Evolutionary conservation across 345 rosid genomes (phyloP).

Genomic region (Kernera saxatilis): DNA sequence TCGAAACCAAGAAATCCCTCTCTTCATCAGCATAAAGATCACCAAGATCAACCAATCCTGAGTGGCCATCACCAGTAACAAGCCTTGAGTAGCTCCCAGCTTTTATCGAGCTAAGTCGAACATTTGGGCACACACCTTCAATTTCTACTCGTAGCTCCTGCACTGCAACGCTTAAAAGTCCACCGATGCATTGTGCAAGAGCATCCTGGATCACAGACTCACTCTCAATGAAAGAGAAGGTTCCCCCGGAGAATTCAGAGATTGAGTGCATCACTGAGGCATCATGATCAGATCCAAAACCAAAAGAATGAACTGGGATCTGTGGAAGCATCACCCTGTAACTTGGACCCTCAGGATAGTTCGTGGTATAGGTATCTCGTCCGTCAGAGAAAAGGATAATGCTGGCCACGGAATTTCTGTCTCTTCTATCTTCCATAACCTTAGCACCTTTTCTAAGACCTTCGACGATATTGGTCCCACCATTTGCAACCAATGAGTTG

Average conservation of each 20-base stretch:
- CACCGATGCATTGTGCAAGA: constrained; percentile 93
- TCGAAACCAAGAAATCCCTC: constrained; percentile 67
- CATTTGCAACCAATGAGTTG: constrained; percentile 72
- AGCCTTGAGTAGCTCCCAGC: constrained; percentile 68
- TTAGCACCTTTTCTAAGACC: constrained; percentile 80
- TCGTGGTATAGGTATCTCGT: constrained; percentile 61
- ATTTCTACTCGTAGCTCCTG: constrained; percentile 62
- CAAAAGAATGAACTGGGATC: constrained; percentile 74
- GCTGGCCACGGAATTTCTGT: constrained; percentile 68
- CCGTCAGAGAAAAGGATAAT: constrained; percentile 81
- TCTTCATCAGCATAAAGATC: constrained; percentile 87
- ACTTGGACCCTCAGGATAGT: constrained; percentile 42
- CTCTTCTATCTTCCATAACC: constrained; percentile 67
- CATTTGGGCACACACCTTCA: constrained; percentile 41
- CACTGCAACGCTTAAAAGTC: constrained; percentile 81
- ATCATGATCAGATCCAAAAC: constrained; percentile 86
- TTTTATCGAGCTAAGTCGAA: constrained; percentile 47
- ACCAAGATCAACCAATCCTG: constrained; percentile 59
- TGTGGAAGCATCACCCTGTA: constrained; percentile 59
- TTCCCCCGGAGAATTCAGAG: constrained; percentile 77
- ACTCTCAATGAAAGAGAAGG: constrained; percentile 79
- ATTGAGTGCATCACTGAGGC: constrained; percentile 81
- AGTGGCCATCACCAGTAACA: constrained; percentile 35
- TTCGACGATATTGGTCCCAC: constrained; percentile 86
- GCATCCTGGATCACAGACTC: constrained; percentile 87